A percentile compares a stretch with the other conserved stretches of the same genome.
phyloP scores from a whole-genome alignment of 1,284 basidiomycete genomes.

The Ustilago shanxiensis region DNA sequence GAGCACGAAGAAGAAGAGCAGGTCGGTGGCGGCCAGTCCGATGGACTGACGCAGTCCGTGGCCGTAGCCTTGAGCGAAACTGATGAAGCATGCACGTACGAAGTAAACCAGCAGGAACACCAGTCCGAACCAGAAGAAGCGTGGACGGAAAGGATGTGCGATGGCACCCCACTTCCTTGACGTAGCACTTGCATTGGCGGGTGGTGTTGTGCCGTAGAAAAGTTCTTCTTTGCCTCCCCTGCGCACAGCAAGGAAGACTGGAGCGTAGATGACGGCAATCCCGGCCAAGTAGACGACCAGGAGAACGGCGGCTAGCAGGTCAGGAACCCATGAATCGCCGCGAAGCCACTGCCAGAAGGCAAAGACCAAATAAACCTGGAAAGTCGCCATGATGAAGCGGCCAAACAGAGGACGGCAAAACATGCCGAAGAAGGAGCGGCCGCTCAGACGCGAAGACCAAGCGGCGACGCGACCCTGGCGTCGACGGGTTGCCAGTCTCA shows the following conservation, averaged over 20 bases:
- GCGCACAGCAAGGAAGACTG: constrained; percentile 50
- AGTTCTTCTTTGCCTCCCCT: constrained; percentile 36
- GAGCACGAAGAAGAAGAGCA: constrained; percentile 60
- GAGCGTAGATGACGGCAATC: constrained; percentile 48
- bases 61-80: constrained; percentile 53
- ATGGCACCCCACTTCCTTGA: constrained; percentile 56
- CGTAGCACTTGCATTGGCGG: constrained; percentile 36
- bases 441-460: constrained; percentile 30
- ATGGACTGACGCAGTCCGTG: constrained; percentile 64
- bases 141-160: constrained; percentile 59
- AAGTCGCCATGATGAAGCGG: constrained; percentile 39
- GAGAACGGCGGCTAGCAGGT: constrained; percentile 59
- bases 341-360: constrained; percentile 66
- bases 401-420: constrained; percentile 43
- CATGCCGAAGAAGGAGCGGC: constrained; percentile 39
- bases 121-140: constrained; percentile 62
- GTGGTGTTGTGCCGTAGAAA: constrained; percentile 53
- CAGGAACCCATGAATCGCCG: constrained; percentile 63
- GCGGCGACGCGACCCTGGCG: constrained; percentile 25
- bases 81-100: constrained; percentile 63
- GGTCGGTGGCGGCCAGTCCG: constrained; percentile 63
- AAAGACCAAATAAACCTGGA: constrained; percentile 56
- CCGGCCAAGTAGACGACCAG: constrained; percentile 47
- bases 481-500: constrained; percentile 26
- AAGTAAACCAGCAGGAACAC: constrained; percentile 59